Conservation (phyloP, 176 grass and related monocot species). For the Zizania latifolia region DNA sequence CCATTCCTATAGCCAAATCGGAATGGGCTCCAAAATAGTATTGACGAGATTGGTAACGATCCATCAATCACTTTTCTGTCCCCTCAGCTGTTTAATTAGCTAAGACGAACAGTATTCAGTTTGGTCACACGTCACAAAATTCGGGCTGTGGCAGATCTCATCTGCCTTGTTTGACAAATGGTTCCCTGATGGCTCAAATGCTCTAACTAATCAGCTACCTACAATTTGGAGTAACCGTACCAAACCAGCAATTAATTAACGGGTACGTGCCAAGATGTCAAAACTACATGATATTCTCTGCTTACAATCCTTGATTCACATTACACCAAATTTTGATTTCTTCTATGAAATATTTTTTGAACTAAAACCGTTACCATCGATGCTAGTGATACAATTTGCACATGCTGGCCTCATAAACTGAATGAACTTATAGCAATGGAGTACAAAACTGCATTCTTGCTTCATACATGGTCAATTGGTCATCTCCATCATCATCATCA, state of each 20-base stretch:
- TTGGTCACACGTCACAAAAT: not conserved
- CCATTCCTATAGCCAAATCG: too few species aligned
- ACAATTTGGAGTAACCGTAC: not conserved
- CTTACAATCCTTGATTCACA: not conserved
- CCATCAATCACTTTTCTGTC: not conserved
- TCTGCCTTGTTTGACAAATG: slow-evolving; percentile 1
- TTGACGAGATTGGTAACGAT: too few species aligned
- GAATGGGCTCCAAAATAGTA: too few species aligned
- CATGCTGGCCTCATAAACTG: too few species aligned
- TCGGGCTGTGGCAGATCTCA: not conserved
- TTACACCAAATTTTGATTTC: not conserved
- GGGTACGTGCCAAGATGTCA: not conserved
- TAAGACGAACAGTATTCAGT: not conserved
- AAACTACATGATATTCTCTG: not conserved
- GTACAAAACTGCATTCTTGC: not conserved
- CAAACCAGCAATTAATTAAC: not conserved
- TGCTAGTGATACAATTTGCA: not conserved
- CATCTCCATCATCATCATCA: not conserved
- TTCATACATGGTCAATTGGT: not conserved
- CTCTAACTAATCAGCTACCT: not conserved
- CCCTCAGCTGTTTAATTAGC: not conserved
- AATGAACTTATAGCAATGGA: too few species aligned
- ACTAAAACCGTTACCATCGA: not conserved
- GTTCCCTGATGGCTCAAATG: not conserved
- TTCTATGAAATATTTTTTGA: not conserved